Percentiles rank a stretch among this genome's conserved stretches.
Evolutionary conservation across 192 early-diverging fungal species (phyloP).

Genomic region (Entophlyctis luteolus): DNA sequence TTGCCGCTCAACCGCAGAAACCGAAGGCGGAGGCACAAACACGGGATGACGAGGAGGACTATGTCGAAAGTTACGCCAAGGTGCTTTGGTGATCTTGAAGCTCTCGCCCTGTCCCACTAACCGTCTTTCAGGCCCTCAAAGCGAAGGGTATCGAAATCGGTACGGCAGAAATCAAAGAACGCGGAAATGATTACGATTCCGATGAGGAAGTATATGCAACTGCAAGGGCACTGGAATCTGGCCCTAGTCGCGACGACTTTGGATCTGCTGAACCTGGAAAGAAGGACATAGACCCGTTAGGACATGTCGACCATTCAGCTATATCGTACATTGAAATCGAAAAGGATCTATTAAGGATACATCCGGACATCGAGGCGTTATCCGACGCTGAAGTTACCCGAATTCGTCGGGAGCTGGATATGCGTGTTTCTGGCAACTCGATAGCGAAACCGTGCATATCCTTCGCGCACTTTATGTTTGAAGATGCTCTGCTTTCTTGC

Average conservation of each 20-base stretch:
- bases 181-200: constrained; percentile 38
- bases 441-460: constrained; percentile 72
- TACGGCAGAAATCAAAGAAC: constrained; percentile 44
- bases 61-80: constrained; percentile 61
- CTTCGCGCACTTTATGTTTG: constrained; percentile 83
- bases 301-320: constrained; percentile 59
- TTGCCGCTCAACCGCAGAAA: background rate
- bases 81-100: background rate
- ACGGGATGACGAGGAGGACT: constrained; percentile 67
- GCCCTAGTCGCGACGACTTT: constrained; percentile 26
- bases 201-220: constrained; percentile 85
- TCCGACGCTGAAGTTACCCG: constrained; percentile 47
- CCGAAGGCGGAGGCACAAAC: background rate
- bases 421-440: constrained; percentile 63
- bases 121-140: constrained; percentile 63
- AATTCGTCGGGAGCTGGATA: constrained; percentile 58
- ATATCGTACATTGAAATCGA: constrained; percentile 68
- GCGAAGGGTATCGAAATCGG: constrained; percentile 70
- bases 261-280: constrained; percentile 28
- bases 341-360: constrained; percentile 77
- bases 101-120: background rate
- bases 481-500: constrained; percentile 57
- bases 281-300: constrained; percentile 67
- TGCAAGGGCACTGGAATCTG: constrained; percentile 55
- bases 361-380: constrained; percentile 66